These are phyloP conservation scores for Coniochaeta pulveracea DNA, from an alignment of 2,329 filamentous ascomycete species.

Conservation along the genomic window DNA sequence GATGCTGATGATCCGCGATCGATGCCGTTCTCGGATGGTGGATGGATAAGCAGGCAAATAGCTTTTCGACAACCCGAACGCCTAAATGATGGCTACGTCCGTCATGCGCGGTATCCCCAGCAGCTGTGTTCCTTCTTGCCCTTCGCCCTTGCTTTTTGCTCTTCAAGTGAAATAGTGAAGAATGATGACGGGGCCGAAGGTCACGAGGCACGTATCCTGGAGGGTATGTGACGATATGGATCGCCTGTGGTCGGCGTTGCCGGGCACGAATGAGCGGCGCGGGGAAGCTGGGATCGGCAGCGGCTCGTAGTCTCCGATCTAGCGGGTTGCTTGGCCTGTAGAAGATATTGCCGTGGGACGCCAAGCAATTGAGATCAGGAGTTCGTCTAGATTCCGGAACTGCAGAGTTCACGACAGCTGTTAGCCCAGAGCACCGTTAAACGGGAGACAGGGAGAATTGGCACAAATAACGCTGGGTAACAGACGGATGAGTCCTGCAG, in stretches of 20 bases:
- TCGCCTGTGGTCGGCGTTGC: conserved; percentile 40
- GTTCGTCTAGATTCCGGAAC: background rate
- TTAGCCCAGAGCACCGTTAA: too few species aligned
- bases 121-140: conserved; percentile 3
- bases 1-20: too few species aligned
- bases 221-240: conserved; percentile 39
- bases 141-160: too few species aligned
- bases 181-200: conserved; percentile 20
- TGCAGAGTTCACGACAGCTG: conserved; percentile 1
- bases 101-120: background rate
- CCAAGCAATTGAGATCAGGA: background rate
- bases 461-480: too few species aligned
- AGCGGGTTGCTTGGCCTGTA: conserved; percentile 13
- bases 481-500: too few species aligned
- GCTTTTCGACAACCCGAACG: too few species aligned
- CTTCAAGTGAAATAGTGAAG: too few species aligned
- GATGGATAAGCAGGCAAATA: too few species aligned
- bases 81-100: background rate
- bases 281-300: conserved; percentile 17
- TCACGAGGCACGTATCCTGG: conserved; percentile 28
- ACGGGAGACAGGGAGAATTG: too few species aligned
- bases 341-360: conserved; percentile 12
- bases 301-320: conserved; percentile 12
- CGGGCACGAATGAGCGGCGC: conserved; percentile 35
- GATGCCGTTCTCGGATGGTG: too few species aligned